Base-by-base conservation (phyloP, 2,329 filamentous ascomycete species). In the Esteya vermicola region DNA sequence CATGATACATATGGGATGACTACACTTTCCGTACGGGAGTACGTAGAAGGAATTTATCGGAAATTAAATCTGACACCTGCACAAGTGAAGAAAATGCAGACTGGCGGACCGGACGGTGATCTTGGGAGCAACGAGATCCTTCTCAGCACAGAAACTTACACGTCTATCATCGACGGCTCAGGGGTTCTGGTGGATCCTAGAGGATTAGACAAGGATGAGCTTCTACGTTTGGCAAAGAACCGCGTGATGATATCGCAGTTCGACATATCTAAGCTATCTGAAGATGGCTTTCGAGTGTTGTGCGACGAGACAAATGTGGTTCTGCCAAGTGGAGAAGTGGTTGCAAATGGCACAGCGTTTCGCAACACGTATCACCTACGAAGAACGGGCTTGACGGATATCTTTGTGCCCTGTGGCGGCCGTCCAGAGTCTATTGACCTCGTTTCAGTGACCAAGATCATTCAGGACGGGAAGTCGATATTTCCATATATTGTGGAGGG, bases 1-100 rank as follows among this genome's bases (percentile, higher is more conserved):
- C 91, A 98, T 61, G 91, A 98, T 58, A 64, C 70, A 31, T 98
- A 98, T 55, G 91, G 91, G 52, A 98, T 98, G 91, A 98, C 91
- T 1, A 96, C 91, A 0, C 64, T 96, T 42, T 95, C 88, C 6
- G 89, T 98, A 37, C 85, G 91, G 34, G 85, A 98, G 62, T 98
- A 93, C 52, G 84, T 98, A 49, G 77, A 86, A 54, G 91, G 91
- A 35, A 94, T 98, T 60, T 96, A 98, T 68, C 81, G 91, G 57
- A 96, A 96, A 71, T 71, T 94, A 47, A 76, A 88, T 48, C 77
- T 98, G 36, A 86, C 96, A 54, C 83, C 88, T 16, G 75, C 78
- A 39, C 78, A 74, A 42, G 83, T 96, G 49, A 74, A 75, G 56
- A 98, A 98, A 68, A 79, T 98, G 71, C 91, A 98, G 67, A 98